Percentiles rank a stretch among this genome's conserved stretches.
These are phyloP conservation scores for Fraxinus baroniana DNA, from an alignment of 305 asterid genomes.

Conservation along the genomic window DNA sequence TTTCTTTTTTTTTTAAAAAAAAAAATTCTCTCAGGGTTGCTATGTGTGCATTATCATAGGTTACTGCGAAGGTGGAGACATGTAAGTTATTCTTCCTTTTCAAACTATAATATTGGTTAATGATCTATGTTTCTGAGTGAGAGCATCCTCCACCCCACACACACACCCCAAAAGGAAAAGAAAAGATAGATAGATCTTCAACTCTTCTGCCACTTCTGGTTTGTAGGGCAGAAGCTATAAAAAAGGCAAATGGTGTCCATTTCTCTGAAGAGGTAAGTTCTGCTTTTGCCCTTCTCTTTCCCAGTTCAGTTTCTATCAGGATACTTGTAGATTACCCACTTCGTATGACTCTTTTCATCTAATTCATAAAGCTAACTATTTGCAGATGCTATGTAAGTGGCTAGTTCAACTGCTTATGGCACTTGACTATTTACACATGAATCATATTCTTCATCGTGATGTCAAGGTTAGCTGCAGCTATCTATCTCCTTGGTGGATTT, in stretches of 20 bases:
- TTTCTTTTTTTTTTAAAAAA: constrained; percentile 1
- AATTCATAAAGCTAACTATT: constrained; percentile 8
- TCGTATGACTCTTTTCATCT: constrained; percentile 7
- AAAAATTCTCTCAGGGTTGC: constrained; percentile 66
- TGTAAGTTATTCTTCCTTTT: constrained; percentile 49
- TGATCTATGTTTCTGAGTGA: constrained; percentile 5
- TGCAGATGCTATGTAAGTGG: constrained; percentile 87
- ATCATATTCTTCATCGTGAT: constrained; percentile 89
- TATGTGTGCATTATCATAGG: constrained; percentile 89
- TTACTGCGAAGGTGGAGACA: constrained; percentile 97
- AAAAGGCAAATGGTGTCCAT: constrained; percentile 64
- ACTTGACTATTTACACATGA: constrained; percentile 82
- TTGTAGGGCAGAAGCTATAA: constrained; percentile 84
- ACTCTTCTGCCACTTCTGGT: constrained; percentile 27
- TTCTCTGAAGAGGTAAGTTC: constrained; percentile 79
- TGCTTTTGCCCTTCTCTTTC: constrained; percentile 11
- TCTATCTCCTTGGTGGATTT: constrained; percentile 20
- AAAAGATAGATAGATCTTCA: constrained; percentile 10
- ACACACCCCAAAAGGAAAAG: neutral
- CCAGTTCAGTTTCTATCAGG: neutral
- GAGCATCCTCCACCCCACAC: neutral
- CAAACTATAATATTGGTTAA: neutral
- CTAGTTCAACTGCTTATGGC: constrained; percentile 92
- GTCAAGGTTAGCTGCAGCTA: constrained; percentile 60
- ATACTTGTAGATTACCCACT: neutral